Evolutionary conservation across 805 yeast genomes (phyloP).

Genomic region (Saturnispora sanitii): DNA sequence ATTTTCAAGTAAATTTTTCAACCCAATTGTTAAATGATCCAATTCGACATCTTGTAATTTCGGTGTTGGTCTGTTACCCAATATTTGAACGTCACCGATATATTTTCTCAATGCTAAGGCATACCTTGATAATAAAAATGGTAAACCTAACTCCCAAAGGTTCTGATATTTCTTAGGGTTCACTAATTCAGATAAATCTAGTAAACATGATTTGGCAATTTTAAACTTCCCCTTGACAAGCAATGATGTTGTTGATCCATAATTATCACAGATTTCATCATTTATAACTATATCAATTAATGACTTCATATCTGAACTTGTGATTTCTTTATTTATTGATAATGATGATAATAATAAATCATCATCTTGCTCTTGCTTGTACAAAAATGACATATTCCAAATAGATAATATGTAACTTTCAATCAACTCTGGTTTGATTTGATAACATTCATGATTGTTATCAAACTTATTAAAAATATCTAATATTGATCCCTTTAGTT

Average conservation of each 20-base stretch:
- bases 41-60: constrained; percentile 58
- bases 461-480: constrained; percentile 33
- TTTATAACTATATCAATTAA: constrained; percentile 21
- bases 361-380: constrained; percentile 45
- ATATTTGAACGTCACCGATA: constrained; percentile 50
- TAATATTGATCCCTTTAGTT: constrained; percentile 25
- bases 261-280: constrained; percentile 39
- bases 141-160: constrained; percentile 26
- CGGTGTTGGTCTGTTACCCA: constrained; percentile 57
- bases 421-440: constrained; percentile 22
- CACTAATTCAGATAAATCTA: constrained; percentile 38
- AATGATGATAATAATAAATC: constrained; percentile 23
- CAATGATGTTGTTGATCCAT: constrained; percentile 54
- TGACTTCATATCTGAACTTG: constrained; percentile 2
- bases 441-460: not conserved
- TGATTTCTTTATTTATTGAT: not conserved
- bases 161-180: constrained; percentile 17
- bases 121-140: constrained; percentile 46
- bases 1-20: constrained; percentile 14
- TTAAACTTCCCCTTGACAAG: constrained; percentile 32
- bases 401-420: constrained; percentile 38
- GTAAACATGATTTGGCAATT: constrained; percentile 48
- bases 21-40: constrained; percentile 34
- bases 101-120: constrained; percentile 55
- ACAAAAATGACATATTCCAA: constrained; percentile 52